Evolutionary conservation across 164 flowering plant species (phyloP), one percentile per base, ranked within the genome.

Genomic region (Vitis riparia): DNA sequence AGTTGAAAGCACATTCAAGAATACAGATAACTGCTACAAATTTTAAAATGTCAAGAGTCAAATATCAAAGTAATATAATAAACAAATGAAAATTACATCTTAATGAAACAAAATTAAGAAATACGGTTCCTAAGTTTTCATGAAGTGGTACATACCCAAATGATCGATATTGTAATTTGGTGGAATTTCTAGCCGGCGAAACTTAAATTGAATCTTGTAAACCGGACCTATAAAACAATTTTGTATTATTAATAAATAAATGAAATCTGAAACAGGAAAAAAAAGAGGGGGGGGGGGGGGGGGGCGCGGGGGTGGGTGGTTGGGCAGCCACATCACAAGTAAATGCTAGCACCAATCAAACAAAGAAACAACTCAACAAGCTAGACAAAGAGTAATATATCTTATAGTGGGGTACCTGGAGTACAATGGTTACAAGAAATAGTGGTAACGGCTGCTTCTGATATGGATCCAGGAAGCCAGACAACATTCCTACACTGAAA

Each of bases 401-500:
- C 44, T 37, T 37, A 37, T 37, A 37, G 44, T 37, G 44, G 44
- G 50, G 11, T 66, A 92, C 99, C 95, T 82, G 99, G 97, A 75
- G 61, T 69, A 80, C 99, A 96, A 53, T 81, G 78, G 62, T 63
- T 85, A 89, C 99, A 96, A 58, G 74, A 66, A 71, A 84, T 79
- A 55, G 82, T 66, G 52, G 97, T 92, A 44, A 96, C 96, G 62
- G 81, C 50, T 62, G 99, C 98, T 81, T 91, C 91, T 72, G 86
- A 74, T 65, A 86, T 74, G 53, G 97, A 83, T 59, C 94, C 97
- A 68, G 99, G 99, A 60, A 96, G 97, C 99, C 99, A 96, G 48
- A 96, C 86, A 58, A 78, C 99, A 82, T 91, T 93, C 77, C 98
- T 87, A 75, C 99, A 96, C 97, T 95, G 84, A 52, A 77, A 71